Evolutionary conservation across 75 land plant genomes (phyloP).

Genomic region (Isoetes taiwanensis): DNA sequence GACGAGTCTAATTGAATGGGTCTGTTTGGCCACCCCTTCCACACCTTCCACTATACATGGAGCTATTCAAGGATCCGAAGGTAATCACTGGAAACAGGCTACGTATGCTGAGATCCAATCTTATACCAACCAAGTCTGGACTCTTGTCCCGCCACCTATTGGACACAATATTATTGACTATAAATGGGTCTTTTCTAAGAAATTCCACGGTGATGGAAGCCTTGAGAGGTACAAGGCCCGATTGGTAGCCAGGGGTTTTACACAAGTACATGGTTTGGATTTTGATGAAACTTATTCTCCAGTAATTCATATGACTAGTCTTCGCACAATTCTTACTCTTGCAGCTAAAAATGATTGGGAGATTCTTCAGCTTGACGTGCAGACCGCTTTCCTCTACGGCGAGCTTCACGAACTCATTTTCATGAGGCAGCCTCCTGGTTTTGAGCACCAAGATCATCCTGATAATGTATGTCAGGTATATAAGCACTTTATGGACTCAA

Average conservation of each 20-base stretch:
- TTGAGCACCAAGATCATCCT: too few relatives aligned
- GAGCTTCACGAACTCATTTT: background rate
- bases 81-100: too few relatives aligned
- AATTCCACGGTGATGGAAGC: background rate
- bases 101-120: too few relatives aligned
- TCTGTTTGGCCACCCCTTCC: too few relatives aligned
- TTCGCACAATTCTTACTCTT: background rate
- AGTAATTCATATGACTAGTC: background rate
- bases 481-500: constrained; percentile 10
- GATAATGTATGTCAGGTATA: background rate
- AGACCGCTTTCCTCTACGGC: constrained; percentile 7
- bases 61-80: too few relatives aligned
- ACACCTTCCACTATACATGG: too few relatives aligned
- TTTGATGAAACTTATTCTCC: constrained; percentile 8
- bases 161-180: background rate
- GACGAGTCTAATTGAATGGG: too few relatives aligned
- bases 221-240: constrained; percentile 1
- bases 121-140: constrained; percentile 9
- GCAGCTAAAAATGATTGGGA: background rate
- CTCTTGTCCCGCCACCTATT: background rate
- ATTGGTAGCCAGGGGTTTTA: constrained; percentile 3
- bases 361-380: constrained; percentile 1
- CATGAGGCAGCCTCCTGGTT: constrained; percentile 9
- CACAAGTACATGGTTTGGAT: constrained; percentile 5
- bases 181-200: constrained; percentile 6